Percentiles rank a stretch among this genome's conserved stretches.
Evolutionary conservation across 2,329 filamentous ascomycete species (phyloP).

Genomic region (Penicillium polonicum): DNA sequence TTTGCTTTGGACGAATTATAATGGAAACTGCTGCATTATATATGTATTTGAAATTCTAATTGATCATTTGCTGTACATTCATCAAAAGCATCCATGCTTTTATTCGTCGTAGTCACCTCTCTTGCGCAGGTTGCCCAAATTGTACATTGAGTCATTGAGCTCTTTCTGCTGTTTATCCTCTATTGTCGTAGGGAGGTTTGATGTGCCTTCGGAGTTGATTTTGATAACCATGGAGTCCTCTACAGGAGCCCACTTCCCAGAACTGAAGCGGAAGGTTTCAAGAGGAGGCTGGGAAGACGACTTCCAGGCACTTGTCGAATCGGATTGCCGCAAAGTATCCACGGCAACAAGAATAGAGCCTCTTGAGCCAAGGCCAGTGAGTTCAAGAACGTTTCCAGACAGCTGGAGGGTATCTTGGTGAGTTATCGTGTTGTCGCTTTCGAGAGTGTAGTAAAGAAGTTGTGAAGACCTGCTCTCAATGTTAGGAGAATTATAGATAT

Average conservation of each 20-base stretch:
- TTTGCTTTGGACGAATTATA: not conserved
- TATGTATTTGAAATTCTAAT: not conserved
- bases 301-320: conserved; percentile 48
- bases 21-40: not conserved
- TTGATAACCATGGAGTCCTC: conserved; percentile 20
- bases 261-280: conserved; percentile 31
- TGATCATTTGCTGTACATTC: conserved; percentile 17
- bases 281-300: conserved; percentile 27
- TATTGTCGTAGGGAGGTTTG: conserved; percentile 23
- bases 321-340: conserved; percentile 53
- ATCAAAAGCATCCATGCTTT: conserved; percentile 15
- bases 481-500: conserved; percentile 16
- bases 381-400: conserved; percentile 65
- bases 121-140: conserved; percentile 44
- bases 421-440: conserved; percentile 50
- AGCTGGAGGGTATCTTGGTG: conserved; percentile 55
- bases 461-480: conserved; percentile 61
- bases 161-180: conserved; percentile 34
- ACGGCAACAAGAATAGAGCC: conserved; percentile 50
- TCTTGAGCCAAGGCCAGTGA: conserved; percentile 36
- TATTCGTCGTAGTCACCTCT: conserved; percentile 14
- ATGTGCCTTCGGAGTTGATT: conserved; percentile 36
- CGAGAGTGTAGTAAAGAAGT: conserved; percentile 65
- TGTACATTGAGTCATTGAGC: conserved; percentile 39
- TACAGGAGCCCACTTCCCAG: conserved; percentile 26